A percentile compares a stretch with the other conserved stretches of the same genome.
These are phyloP conservation scores for Pichia exigua DNA, from an alignment of 805 yeast species.

Conservation along the genomic window DNA sequence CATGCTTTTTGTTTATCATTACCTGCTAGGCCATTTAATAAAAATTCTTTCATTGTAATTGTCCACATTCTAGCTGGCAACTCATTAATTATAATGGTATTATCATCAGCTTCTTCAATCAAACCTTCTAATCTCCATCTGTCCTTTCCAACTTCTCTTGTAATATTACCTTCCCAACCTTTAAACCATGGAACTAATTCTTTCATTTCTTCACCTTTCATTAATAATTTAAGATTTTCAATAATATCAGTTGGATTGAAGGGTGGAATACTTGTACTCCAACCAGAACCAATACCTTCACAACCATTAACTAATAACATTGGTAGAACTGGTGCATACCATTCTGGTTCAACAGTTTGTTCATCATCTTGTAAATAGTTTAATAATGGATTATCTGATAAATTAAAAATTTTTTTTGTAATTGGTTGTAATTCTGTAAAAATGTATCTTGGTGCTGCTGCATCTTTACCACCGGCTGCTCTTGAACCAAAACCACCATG, in stretches of 20 bases:
- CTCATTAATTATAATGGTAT: slow-evolving; percentile 82
- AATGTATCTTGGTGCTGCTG: slow-evolving; percentile 96
- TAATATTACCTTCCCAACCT: slow-evolving; percentile 88
- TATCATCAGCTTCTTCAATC: slow-evolving; percentile 73
- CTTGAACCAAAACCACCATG: slow-evolving; percentile 96
- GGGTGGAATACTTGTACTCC: slow-evolving; percentile 91
- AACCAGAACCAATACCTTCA: slow-evolving; percentile 98
- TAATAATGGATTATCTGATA: slow-evolving; percentile 70
- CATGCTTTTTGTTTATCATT: slow-evolving; percentile 68
- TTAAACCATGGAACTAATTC: slow-evolving; percentile 90
- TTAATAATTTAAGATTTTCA: slow-evolving; percentile 58
- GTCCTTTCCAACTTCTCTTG: slow-evolving; percentile 47
- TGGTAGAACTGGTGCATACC: slow-evolving; percentile 92
- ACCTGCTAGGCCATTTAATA: slow-evolving; percentile 68
- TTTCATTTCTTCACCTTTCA: slow-evolving; percentile 61
- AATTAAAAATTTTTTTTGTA: slow-evolving; percentile 69
- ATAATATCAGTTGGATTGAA: slow-evolving; percentile 84
- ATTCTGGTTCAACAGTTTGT: slow-evolving; percentile 87
- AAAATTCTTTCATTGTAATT: slow-evolving; percentile 75
- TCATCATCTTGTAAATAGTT: slow-evolving; percentile 88
- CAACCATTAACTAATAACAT: slow-evolving; percentile 92
- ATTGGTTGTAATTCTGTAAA: slow-evolving; percentile 75
- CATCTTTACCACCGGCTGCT: slow-evolving; percentile 96
- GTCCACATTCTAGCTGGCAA: slow-evolving; percentile 93
- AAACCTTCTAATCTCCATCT: slow-evolving; percentile 72